Evolutionary conservation across 2,329 filamentous ascomycete species (phyloP).

Genomic region (Sporothrix pseudoabietina): DNA sequence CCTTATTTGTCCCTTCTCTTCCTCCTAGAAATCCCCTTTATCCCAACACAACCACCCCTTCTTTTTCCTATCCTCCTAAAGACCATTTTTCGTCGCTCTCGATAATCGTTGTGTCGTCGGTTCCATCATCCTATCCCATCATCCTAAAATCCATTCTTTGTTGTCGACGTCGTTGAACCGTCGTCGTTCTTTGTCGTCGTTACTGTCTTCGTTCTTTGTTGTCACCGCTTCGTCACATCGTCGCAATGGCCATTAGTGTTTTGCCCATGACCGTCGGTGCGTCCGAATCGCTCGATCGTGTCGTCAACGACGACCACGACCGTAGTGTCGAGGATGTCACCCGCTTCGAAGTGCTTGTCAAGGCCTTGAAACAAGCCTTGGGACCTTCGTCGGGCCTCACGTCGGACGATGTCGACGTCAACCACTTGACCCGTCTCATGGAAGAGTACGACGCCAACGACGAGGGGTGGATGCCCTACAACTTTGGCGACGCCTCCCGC

Average conservation of each 20-base stretch:
- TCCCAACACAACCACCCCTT: background rate
- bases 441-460: constrained; percentile 68
- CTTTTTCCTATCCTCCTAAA: background rate
- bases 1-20: background rate
- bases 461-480: constrained; percentile 73
- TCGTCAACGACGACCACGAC: background rate
- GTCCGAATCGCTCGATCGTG: constrained; percentile 11
- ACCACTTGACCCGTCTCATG: constrained; percentile 73
- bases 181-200: background rate
- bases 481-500: constrained; percentile 68
- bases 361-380: constrained; percentile 71
- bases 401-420: constrained; percentile 77
- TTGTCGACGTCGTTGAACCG: background rate
- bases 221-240: background rate
- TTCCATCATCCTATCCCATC: background rate
- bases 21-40: background rate
- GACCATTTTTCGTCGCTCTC: background rate
- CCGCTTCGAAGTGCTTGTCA: constrained; percentile 70
- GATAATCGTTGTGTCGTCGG: background rate
- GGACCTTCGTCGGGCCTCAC: constrained; percentile 81
- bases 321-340: constrained; percentile 41
- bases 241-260: constrained; percentile 27
- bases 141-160: background rate
- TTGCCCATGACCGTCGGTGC: constrained; percentile 13
- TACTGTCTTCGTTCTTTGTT: background rate